phyloP scores from a whole-genome alignment of 257 asterid genomes.

The Osmanthus fragrans region DNA sequence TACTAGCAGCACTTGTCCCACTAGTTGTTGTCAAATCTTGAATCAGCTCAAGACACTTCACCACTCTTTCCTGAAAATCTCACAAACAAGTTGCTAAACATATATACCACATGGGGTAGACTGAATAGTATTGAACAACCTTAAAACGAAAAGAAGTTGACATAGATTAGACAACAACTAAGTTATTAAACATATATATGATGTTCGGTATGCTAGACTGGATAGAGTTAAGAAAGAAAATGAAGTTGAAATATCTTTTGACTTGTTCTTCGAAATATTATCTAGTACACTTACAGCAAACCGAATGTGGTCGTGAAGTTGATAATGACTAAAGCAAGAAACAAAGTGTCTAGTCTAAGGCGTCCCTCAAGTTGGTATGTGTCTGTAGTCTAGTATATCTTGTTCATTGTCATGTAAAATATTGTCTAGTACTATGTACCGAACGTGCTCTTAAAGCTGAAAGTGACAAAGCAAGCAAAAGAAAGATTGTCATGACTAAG shows the following conservation, averaged over 20 bases:
- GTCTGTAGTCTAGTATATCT: neutral
- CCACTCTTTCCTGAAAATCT: conserved; percentile 60
- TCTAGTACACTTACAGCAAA: neutral
- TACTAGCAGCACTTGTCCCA: conserved; percentile 20
- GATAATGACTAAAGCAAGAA: conserved; percentile 9
- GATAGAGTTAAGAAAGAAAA: neutral
- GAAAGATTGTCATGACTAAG: conserved; percentile 13
- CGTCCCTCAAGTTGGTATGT: conserved; percentile 19
- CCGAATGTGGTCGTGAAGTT: neutral
- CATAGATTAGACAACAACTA: neutral
- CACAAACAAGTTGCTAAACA: neutral
- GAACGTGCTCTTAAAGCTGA: neutral
- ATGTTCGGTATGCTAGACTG: neutral
- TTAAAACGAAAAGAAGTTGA: too few relatives aligned
- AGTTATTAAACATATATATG: neutral
- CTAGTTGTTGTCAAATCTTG: conserved; percentile 50
- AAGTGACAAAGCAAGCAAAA: conserved; percentile 1
- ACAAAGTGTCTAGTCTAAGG: conserved; percentile 12
- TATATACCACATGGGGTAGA: too few relatives aligned
- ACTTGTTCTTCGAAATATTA: neutral
- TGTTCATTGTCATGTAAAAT: neutral
- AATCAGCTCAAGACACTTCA: conserved; percentile 60
- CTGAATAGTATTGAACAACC: too few relatives aligned
- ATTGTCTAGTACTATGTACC: neutral
- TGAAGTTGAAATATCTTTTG: neutral